Conservation (phyloP, 495 filamentous ascomycete species). For the Aspergillus haitiensis region DNA sequence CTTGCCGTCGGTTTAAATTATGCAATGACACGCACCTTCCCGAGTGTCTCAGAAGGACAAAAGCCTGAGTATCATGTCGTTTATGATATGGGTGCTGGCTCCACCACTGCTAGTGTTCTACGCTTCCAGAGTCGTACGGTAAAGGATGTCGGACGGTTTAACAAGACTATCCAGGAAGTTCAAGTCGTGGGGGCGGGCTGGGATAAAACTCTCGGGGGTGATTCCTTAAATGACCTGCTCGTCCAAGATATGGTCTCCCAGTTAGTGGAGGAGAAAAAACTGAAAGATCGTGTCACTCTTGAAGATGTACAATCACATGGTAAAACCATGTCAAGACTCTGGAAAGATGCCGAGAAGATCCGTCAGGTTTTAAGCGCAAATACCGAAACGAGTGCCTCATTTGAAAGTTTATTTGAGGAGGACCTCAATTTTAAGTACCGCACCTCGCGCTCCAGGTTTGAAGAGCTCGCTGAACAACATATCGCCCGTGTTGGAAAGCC, state of each 20-base stretch:
- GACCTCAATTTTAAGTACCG: slow-evolving; percentile 94
- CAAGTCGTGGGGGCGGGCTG: slow-evolving; percentile 81
- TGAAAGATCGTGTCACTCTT: slow-evolving; percentile 65
- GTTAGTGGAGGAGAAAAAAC: slow-evolving; percentile 67
- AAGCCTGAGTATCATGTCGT: slow-evolving; percentile 92
- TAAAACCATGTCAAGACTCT: slow-evolving; percentile 80
- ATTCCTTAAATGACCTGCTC: slow-evolving; percentile 82
- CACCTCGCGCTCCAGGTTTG: slow-evolving; percentile 76
- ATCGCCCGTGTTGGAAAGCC: slow-evolving; percentile 66
- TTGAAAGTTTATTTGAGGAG: slow-evolving; percentile 81
- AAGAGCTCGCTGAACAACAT: slow-evolving; percentile 71
- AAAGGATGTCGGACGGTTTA: slow-evolving; percentile 90
- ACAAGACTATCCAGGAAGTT: slow-evolving; percentile 95
- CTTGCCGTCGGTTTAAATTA: slow-evolving; percentile 93
- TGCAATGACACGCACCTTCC: slow-evolving; percentile 86
- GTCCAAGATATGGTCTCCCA: slow-evolving; percentile 82
- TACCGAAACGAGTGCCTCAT: slow-evolving; percentile 71
- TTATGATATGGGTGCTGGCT: slow-evolving; percentile 97
- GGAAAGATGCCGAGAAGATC: slow-evolving; percentile 85
- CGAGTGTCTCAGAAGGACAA: slow-evolving; percentile 74
- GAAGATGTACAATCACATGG: slow-evolving; percentile 70
- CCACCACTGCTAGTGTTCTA: slow-evolving; percentile 91
- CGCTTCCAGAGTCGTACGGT: slow-evolving; percentile 85
- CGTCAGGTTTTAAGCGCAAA: slow-evolving; percentile 95
- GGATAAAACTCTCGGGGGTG: slow-evolving; percentile 88